phyloP scores from a whole-genome alignment of 1,284 basidiomycete genomes.

The Vanrija sp. region DNA sequence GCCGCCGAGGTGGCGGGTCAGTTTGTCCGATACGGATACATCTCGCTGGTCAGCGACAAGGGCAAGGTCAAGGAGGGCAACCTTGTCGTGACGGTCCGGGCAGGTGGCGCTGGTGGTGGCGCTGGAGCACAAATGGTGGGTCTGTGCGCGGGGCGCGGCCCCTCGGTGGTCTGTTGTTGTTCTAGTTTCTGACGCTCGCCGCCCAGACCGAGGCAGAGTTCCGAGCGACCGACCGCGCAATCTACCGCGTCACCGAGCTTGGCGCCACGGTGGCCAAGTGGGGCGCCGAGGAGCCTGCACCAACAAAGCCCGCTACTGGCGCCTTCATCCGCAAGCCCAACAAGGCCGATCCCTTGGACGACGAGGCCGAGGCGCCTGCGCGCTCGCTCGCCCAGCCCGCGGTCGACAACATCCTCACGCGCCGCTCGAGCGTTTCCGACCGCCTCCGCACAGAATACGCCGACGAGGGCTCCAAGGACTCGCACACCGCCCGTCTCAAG shows the following conservation, averaged over 20 bases:
- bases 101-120: slow-evolving; percentile 43
- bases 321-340: not conserved
- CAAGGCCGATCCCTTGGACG: slow-evolving; percentile 1
- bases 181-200: slow-evolving; percentile 7
- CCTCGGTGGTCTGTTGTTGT: not conserved
- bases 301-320: slow-evolving; percentile 14
- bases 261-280: slow-evolving; percentile 80
- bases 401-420: slow-evolving; percentile 65
- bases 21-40: slow-evolving; percentile 91
- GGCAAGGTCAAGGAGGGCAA: slow-evolving; percentile 78
- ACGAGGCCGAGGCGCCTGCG: slow-evolving; percentile 1
- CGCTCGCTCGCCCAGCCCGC: slow-evolving; percentile 34
- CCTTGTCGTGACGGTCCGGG: slow-evolving; percentile 74
- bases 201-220: slow-evolving; percentile 83
- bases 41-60: slow-evolving; percentile 64
- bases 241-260: slow-evolving; percentile 90
- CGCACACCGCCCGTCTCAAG: slow-evolving; percentile 81
- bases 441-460: slow-evolving; percentile 55
- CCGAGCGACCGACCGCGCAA: slow-evolving; percentile 87
- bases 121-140: slow-evolving; percentile 41
- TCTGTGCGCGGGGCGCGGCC: not conserved
- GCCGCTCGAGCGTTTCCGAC: slow-evolving; percentile 72
- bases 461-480: slow-evolving; percentile 60
- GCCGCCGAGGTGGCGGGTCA: slow-evolving; percentile 96
- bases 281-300: slow-evolving; percentile 51